Percentiles rank a stretch among this genome's conserved stretches.
Evolutionary conservation across 768 basidiomycete genomes (phyloP).

Genomic region (Crepidotus variabilis): DNA sequence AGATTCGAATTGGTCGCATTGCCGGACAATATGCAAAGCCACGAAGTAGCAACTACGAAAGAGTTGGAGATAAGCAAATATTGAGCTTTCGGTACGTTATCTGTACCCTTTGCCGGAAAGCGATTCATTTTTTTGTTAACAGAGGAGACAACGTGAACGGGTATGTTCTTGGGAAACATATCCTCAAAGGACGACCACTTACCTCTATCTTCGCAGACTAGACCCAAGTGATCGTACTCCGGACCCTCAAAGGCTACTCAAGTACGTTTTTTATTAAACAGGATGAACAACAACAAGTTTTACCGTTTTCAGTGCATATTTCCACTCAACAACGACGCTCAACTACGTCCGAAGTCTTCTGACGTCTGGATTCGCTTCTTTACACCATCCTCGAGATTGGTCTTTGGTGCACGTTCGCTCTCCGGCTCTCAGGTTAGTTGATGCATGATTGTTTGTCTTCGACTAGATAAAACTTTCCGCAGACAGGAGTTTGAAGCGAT

Average conservation of each 20-base stretch:
- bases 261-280: conserved; percentile 34
- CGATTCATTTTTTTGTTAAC: conserved; percentile 1
- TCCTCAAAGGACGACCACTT: conserved; percentile 1
- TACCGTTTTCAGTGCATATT: conserved; percentile 70
- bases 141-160: conserved; percentile 98
- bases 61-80: conserved; percentile 70
- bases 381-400: conserved; percentile 89
- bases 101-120: not conserved
- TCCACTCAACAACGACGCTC: conserved; percentile 90
- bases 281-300: not conserved
- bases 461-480: not conserved
- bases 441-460: conserved; percentile 2
- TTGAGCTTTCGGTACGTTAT: conserved; percentile 77
- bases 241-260: conserved; percentile 85
- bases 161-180: conserved; percentile 24
- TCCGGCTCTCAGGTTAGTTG: conserved; percentile 58
- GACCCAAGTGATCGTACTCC: conserved; percentile 78
- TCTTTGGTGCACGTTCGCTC: conserved; percentile 90
- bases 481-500: conserved; percentile 85
- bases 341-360: conserved; percentile 90
- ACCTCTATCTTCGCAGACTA: conserved; percentile 37
- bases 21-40: conserved; percentile 98
- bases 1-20: conserved; percentile 86
- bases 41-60: conserved; percentile 79
- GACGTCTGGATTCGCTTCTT: conserved; percentile 90